Base-by-base conservation (phyloP, 345 rosid species). In the Litchi chinensis region DNA sequence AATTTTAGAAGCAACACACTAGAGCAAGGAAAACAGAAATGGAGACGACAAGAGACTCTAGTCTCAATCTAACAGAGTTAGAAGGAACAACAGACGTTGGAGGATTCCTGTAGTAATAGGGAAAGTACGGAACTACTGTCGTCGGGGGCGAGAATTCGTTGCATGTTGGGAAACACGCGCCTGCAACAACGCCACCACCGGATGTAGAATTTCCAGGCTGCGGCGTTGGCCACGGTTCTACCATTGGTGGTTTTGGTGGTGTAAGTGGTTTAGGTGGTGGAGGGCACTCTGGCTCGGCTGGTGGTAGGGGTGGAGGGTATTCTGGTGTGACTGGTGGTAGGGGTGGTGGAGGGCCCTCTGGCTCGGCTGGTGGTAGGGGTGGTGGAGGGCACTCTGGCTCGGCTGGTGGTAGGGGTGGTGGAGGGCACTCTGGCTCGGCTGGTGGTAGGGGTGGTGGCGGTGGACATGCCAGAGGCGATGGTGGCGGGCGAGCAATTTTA, bases 281-380 rank as follows among this genome's bases (percentile, higher is more conserved):
- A 16, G 54, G 71, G 32, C 57, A 73, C 57, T 62, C 8, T 12
- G 74, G 85, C 63, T n/a, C 16, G 72, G 15, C 19, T 5, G 82
- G 86, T 10, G 84, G 84, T 46, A 18, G 79, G 66, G 86, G 77
- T 11, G 84, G 86, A 3, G 86, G 79, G 44, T 74, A 82, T 8
- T 54, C 59, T 54, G 59, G n/a, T 5, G 5, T 0, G 0, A 26
- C 28, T 26, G 81, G 85, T n/a, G 89, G 89, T 1, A 79, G 85
- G 6, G 86, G 88, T 2, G 79, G 78, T 26, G 79, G 65, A 10
- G 87, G 81, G 28, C 28, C 0, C 28, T 26, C 28, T 26, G 28
- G 28, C 28, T 26, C 1, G 28, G 28, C 28, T 26, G 28, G 28
- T 26, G 28, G 28, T 26, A 26, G 28, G 28, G 28, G 28, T 26